Base-by-base conservation (phyloP, 2,329 filamentous ascomycete species). In the Ophiostoma quercus region DNA sequence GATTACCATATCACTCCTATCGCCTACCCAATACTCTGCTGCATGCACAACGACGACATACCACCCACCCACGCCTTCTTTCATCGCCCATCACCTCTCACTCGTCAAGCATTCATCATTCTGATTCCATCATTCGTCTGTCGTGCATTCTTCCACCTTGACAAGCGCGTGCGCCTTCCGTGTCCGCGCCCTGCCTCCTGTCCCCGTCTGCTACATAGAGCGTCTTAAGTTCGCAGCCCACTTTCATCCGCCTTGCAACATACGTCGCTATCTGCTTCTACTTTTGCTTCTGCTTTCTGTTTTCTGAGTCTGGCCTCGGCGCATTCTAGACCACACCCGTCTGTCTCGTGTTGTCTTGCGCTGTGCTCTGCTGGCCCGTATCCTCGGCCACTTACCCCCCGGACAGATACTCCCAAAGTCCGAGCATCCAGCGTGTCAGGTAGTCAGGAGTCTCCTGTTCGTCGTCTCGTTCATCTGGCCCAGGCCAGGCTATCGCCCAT, bases 361-460 rank as follows among this genome's bases (percentile, higher is more conserved):
- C 41, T 16, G 25, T 39, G 37, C 4, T 39, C 37, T 43, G 14
- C 51, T 57, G 22, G 51, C 51, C 51, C n/a, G 22, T 57, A 57
- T 57, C 12, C 5, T 69, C 39, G 51, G 16, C 7, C 57, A 34
- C 43, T 25, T 66, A 25, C 22, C 43, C 34, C 60, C 57, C 25
- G 57, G 57, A 57, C 68, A 34, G 34, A 69, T 37, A 29, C n/a
- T 60, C 37, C 57, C 57, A 62, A 67, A 34, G 47, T 43, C 68
- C 68, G 65, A 39, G 25, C 6, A 51, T 67, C 67, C 65, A 51
- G 65, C 63, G 68, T 39, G 63, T 69, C 54, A 62, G 25, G 60
- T 34, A 62, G 51, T 67, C 65, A 32, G 57, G 32, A 63, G 34
- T 22, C 25, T 54, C 62, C 66, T 66, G 25, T 39, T 34, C 37